phyloP scores from a whole-genome alignment of 129 eudicot genomes.

The Arctium lappa region DNA sequence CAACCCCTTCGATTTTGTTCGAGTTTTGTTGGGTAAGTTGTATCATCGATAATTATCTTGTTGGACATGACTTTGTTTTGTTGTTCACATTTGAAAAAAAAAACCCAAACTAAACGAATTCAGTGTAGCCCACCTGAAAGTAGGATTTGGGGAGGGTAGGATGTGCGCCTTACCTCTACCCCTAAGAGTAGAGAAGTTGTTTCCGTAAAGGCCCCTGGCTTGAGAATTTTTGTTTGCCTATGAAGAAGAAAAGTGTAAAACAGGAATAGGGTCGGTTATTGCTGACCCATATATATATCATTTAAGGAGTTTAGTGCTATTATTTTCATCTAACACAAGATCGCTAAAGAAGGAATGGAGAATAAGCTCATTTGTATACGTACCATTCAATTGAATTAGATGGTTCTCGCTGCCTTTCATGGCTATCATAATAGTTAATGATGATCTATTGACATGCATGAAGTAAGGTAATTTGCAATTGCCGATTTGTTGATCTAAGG shows the following conservation, averaged over 20 bases:
- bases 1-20: conserved; percentile 47
- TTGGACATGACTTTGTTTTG: background rate
- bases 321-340: background rate
- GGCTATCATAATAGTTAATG: background rate
- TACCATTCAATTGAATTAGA: background rate
- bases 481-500: background rate
- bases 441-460: background rate
- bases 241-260: background rate
- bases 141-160: background rate
- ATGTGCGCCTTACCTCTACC: background rate
- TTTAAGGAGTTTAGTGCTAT: background rate
- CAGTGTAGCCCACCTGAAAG: background rate
- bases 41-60: background rate
- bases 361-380: too few relatives aligned
- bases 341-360: background rate
- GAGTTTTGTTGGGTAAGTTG: conserved; percentile 44
- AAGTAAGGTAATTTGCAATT: background rate
- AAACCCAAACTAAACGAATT: background rate
- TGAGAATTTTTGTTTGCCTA: background rate
- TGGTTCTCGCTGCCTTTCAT: background rate
- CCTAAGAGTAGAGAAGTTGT: background rate
- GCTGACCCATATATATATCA: background rate
- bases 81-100: background rate
- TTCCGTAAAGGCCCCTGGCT: background rate
- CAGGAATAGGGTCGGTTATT: background rate